A percentile compares a stretch with the other conserved stretches of the same genome.
Conservation (phyloP, 2,329 filamentous ascomycete genomes). For the Ceratocystis eucalypticola region DNA sequence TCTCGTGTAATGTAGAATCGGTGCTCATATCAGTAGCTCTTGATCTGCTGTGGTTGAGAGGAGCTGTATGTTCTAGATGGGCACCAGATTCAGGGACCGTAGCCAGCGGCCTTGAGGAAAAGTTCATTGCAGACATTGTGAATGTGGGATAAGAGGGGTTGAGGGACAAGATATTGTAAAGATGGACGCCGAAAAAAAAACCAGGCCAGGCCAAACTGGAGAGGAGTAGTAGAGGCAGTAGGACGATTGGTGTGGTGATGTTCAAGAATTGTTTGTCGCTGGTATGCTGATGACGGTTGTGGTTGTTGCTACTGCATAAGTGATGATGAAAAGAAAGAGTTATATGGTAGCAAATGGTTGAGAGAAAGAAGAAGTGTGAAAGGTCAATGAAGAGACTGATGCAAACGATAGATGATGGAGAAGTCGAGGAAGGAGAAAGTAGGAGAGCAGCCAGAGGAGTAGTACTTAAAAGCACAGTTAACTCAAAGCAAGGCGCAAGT, state of each 20-base stretch:
- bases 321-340: slow-evolving; percentile 5
- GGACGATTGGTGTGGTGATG: not conserved
- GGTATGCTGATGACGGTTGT: not conserved
- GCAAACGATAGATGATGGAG: not conserved
- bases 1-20: slow-evolving; percentile 20
- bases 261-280: not conserved
- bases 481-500: not conserved
- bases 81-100: slow-evolving; percentile 6
- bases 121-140: slow-evolving; percentile 9
- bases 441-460: not conserved
- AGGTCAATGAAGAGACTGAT: not conserved
- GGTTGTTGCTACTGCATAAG: not conserved
- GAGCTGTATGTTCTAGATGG: slow-evolving; percentile 6
- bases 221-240: not conserved
- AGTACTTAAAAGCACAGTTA: not conserved
- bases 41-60: slow-evolving; percentile 14
- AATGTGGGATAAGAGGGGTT: not conserved
- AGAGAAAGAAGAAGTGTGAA: not conserved
- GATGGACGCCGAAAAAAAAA: not conserved
- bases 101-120: slow-evolving; percentile 10
- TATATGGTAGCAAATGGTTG: not conserved
- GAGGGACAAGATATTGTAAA: not conserved
- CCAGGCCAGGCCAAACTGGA: not conserved
- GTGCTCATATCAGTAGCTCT: slow-evolving; percentile 18
- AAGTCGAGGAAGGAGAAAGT: not conserved